Conservation (phyloP, 345 rosid species). For the Populus nigra region DNA sequence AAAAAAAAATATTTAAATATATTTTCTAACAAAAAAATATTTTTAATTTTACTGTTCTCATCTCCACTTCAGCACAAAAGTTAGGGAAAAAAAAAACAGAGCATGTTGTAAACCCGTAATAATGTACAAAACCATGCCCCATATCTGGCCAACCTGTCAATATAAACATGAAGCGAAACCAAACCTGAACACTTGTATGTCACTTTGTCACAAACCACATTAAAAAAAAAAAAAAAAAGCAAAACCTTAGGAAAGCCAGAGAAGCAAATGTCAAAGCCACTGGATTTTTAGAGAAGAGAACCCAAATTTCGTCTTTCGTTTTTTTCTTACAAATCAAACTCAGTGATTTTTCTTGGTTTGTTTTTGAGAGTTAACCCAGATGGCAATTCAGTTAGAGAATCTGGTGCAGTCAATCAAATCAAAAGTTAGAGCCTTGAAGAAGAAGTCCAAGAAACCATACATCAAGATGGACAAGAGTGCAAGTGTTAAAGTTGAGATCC, state of each 20-base stretch:
- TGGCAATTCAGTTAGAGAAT: constrained; percentile 74
- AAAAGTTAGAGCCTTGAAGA: constrained; percentile 59
- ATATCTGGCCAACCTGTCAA: neutral
- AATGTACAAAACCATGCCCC: neutral
- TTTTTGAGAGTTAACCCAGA: neutral
- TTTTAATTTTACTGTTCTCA: no score
- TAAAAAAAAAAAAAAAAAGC: neutral
- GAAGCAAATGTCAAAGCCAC: neutral
- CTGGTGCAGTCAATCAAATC: constrained; percentile 85
- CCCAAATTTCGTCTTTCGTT: neutral
- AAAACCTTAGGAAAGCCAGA: neutral
- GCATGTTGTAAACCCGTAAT: constrained; percentile 11
- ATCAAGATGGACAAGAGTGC: constrained; percentile 86
- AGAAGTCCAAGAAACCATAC: constrained; percentile 67
- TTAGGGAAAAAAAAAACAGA: neutral
- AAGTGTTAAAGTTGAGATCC: constrained; percentile 90
- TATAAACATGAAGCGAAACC: neutral
- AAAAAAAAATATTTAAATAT: no score
- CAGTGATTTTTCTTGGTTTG: neutral
- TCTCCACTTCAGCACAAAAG: neutral
- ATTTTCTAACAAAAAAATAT: no score
- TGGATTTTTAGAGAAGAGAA: neutral
- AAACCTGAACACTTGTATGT: neutral
- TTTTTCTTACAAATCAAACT: neutral
- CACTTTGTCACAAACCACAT: neutral